Evolutionary conservation across 1,284 basidiomycete genomes (phyloP).

Genomic region (Kalmanozyma brasiliensis): DNA sequence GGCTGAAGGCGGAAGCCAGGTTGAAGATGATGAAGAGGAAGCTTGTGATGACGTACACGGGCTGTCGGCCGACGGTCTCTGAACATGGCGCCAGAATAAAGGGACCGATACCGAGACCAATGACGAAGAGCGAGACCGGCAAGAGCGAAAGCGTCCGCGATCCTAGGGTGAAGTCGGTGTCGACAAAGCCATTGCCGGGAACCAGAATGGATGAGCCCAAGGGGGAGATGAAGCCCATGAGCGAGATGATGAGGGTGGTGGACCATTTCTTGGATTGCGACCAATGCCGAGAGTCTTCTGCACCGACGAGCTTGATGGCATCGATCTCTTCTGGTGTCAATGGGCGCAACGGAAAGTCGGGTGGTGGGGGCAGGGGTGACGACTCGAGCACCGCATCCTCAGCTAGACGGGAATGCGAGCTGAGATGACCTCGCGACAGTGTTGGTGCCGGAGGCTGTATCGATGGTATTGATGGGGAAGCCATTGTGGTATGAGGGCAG

Average conservation of each 20-base stretch:
- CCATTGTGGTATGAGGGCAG: conserved; percentile 7
- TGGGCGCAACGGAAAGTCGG: conserved; percentile 16
- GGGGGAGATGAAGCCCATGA: conserved; percentile 63
- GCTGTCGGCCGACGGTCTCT: conserved; percentile 70
- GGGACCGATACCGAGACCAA: conserved; percentile 67
- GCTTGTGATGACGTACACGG: conserved; percentile 67
- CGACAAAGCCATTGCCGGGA: conserved; percentile 47
- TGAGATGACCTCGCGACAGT: conserved; percentile 1
- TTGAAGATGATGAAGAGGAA: conserved; percentile 67
- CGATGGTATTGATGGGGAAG: conserved; percentile 1
- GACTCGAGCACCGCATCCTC: conserved; percentile 6
- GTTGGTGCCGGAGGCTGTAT: conserved; percentile 18
- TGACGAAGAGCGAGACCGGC: conserved; percentile 55
- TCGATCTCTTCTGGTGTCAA: conserved; percentile 29
- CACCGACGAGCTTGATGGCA: conserved; percentile 25
- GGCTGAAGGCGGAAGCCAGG: conserved; percentile 59
- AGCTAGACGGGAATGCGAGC: conserved; percentile 6
- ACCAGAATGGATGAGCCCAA: conserved; percentile 61
- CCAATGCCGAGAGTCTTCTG: conserved; percentile 41
- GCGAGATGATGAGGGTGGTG: conserved; percentile 56
- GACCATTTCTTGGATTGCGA: conserved; percentile 47
- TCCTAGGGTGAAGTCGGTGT: conserved; percentile 29
- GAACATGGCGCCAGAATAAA: conserved; percentile 70
- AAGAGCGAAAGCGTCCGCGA: conserved; percentile 48
- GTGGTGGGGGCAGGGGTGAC: conserved; percentile 3